Evolutionary conservation across 495 filamentous ascomycete species (phyloP).

Genomic region (Echria macrotheca): DNA sequence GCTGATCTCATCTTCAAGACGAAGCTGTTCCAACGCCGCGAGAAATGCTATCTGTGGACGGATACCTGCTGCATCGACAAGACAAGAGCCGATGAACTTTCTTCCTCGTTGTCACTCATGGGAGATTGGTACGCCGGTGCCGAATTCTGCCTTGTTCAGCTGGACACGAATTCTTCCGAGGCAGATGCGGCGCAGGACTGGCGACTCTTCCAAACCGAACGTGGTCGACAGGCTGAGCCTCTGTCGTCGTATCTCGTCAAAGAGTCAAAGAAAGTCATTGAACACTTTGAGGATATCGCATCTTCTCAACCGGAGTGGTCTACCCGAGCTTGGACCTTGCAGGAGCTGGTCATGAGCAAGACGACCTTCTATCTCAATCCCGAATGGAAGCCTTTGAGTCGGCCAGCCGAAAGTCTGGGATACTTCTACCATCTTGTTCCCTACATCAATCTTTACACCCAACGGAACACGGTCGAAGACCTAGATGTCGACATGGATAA

Average conservation of each 20-base stretch:
- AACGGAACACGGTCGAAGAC: slow-evolving; percentile 19
- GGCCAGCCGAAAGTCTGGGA: slow-evolving; percentile 35
- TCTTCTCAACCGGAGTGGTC: slow-evolving; percentile 32
- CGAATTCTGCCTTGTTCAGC: slow-evolving; percentile 42
- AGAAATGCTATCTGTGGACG: slow-evolving; percentile 43
- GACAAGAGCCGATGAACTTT: slow-evolving; percentile 32
- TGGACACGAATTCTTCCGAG: slow-evolving; percentile 29
- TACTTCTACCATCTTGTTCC: slow-evolving; percentile 37
- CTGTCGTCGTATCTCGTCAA: background rate
- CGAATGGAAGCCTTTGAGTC: slow-evolving; percentile 28
- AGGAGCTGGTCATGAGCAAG: slow-evolving; percentile 46
- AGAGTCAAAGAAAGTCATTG: slow-evolving; percentile 17
- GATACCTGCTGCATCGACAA: slow-evolving; percentile 49
- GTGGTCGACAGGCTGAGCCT: background rate
- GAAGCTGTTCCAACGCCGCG: slow-evolving; percentile 29
- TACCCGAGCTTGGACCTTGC: slow-evolving; percentile 43
- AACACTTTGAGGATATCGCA: slow-evolving; percentile 19
- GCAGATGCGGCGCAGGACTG: slow-evolving; percentile 24
- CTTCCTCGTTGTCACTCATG: slow-evolving; percentile 41
- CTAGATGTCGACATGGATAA: background rate
- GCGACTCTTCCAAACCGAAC: slow-evolving; percentile 19
- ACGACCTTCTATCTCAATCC: slow-evolving; percentile 41
- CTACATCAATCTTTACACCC: slow-evolving; percentile 31
- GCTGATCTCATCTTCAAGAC: slow-evolving; percentile 33
- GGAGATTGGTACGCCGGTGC: slow-evolving; percentile 46